These are phyloP conservation scores for Clarireedia homoeocarpa DNA, from an alignment of 2,329 filamentous ascomycete genomes.

Conservation along the genomic window DNA sequence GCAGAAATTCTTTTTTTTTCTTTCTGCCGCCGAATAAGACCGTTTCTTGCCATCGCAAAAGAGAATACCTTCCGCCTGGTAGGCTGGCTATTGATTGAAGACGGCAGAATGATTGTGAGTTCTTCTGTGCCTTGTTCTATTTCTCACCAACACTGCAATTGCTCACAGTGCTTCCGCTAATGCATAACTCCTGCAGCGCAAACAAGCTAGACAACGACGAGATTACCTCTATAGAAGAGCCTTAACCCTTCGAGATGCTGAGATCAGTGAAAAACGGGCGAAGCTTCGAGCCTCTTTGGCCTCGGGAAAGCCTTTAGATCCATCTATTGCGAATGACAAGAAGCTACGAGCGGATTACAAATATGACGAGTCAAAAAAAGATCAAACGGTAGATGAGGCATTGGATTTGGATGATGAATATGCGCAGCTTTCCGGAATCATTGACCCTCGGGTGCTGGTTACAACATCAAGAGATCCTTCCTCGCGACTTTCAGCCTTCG, in stretches of 20 bases:
- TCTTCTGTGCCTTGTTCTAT: background rate
- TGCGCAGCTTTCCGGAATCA: conserved; percentile 78
- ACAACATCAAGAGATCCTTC: conserved; percentile 88
- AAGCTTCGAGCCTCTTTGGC: conserved; percentile 82
- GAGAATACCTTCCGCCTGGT: background rate
- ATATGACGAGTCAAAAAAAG: conserved; percentile 77
- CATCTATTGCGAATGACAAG: conserved; percentile 80
- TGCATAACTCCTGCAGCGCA: conserved; percentile 37
- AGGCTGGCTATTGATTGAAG: background rate
- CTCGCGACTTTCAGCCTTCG: conserved; percentile 76
- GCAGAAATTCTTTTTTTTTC: background rate
- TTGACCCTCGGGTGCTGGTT: conserved; percentile 82
- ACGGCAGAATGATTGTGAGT: conserved; percentile 23
- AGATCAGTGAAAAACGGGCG: conserved; percentile 84
- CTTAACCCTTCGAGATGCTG: conserved; percentile 79
- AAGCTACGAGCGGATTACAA: conserved; percentile 78
- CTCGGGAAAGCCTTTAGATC: conserved; percentile 77
- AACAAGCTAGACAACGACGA: conserved; percentile 70
- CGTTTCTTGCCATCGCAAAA: background rate
- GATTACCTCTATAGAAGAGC: conserved; percentile 91
- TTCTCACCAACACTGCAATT: no score
- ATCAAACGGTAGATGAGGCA: conserved; percentile 59
- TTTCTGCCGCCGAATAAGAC: background rate
- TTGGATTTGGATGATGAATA: conserved; percentile 85
- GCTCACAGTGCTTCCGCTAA: background rate